Base-by-base conservation (phyloP, 2,329 filamentous ascomycete species). In the Zarea fungicola region DNA sequence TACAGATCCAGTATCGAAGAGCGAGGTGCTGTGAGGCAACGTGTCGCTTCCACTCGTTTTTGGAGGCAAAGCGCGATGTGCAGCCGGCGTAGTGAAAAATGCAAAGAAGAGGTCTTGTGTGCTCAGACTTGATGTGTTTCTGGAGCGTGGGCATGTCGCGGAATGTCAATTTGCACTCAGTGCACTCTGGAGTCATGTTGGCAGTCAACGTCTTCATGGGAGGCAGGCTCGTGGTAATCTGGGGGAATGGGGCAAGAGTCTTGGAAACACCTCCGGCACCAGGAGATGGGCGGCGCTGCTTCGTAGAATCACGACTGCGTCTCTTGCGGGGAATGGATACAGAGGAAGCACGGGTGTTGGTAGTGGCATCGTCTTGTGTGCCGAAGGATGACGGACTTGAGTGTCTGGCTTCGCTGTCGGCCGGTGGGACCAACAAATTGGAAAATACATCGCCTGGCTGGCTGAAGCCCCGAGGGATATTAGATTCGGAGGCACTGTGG, bases 31-130 rank as follows among this genome's bases (percentile, higher is more conserved):
- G 87, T 0, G 85, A 87, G 26, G 75, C 71, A 58, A 92, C 81
- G 62, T 97, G 92, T 0, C 92, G 82, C 66, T 96, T 96, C 92
- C 92, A 96, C 65, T 96, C 91, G 62, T 96, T 96, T 70, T 95
- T 96, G 56, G 78, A 84, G 3, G 78, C 76, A 60, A 96, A 96
- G 1, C 76, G 82, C 3, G 82, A 80, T 1, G 54, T 55, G 68
- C 92, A 97, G 28, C 85, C 87, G 49, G 90, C 93, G 48, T 80
- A 83, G 25, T 79, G 72, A 63, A 96, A 90, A 49, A 89, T 82
- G 65, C 92, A 97, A 21, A 76, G 73, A 60, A 92, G 93, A 0
- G 80, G 76, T 1, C 80, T 76, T 2, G 72, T 76, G 58, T 84
- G 80, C 22, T 74, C 65, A 48, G 71, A 71, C 51, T 74, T 74